Percentiles rank a stretch among this genome's conserved stretches.
phyloP scores from a whole-genome alignment of 495 filamentous ascomycete genomes.

The Neurospora discreta region DNA sequence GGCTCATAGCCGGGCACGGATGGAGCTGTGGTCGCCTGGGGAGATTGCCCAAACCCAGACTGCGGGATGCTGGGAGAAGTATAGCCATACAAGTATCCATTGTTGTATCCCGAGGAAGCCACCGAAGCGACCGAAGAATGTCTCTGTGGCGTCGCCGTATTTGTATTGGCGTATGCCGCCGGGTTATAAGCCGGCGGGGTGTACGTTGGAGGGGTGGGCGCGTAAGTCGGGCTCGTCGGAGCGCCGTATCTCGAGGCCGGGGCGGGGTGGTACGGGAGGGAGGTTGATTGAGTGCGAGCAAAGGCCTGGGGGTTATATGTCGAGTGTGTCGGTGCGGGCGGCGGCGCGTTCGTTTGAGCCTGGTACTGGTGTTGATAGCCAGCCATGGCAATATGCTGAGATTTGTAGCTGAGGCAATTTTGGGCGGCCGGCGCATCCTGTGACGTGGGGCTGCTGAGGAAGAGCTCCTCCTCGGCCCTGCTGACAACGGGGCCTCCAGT shows the following conservation, averaged over 20 bases:
- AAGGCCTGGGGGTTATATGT: constrained; percentile 82
- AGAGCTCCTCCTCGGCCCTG: constrained; percentile 37
- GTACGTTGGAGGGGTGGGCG: constrained; percentile 21
- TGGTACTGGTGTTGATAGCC: constrained; percentile 53
- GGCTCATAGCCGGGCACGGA: constrained; percentile 23
- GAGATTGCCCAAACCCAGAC: constrained; percentile 18
- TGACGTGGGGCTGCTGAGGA: constrained; percentile 28
- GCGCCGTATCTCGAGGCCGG: constrained; percentile 22
- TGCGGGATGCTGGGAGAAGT: constrained; percentile 24
- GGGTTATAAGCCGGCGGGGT: constrained; percentile 39
- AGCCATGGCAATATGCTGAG: constrained; percentile 40
- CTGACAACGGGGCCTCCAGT: constrained; percentile 4
- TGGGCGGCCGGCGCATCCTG: constrained; percentile 21
- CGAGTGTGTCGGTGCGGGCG: constrained; percentile 40
- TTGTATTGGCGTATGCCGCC: constrained; percentile 34
- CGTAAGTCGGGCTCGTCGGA: constrained; percentile 22
- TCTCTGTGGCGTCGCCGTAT: constrained; percentile 27
- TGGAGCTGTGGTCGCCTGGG: constrained; percentile 22
- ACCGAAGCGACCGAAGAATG: constrained; percentile 27
- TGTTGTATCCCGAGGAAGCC: constrained; percentile 21
- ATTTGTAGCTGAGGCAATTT: constrained; percentile 30
- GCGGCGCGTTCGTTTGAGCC: constrained; percentile 20
- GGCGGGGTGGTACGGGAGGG: constrained; percentile 33
- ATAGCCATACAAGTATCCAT: constrained; percentile 29
- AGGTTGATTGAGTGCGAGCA: constrained; percentile 47